phyloP scores from a whole-genome alignment of 23 red algal genomes.

The Agarophyton chilense region DNA sequence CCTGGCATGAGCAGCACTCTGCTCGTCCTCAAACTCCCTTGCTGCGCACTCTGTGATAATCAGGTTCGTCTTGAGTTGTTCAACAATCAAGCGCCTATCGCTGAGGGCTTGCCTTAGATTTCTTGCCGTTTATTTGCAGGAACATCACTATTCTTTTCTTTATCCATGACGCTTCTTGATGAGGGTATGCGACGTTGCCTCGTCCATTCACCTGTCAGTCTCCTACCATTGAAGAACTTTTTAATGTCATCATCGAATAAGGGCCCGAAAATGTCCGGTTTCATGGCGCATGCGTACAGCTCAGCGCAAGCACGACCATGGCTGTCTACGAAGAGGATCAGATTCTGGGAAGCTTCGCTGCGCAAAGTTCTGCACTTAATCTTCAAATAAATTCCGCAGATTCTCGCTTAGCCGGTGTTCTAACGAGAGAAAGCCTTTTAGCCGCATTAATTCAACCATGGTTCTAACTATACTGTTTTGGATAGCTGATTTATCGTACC shows the following conservation, averaged over 20 bases:
- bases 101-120: not conserved
- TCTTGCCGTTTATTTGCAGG: not conserved
- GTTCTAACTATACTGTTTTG: not conserved
- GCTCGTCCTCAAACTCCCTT: not conserved
- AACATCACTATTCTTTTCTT: not conserved
- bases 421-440: constrained; percentile 2
- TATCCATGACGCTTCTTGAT: not conserved
- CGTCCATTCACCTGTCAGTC: constrained; percentile 10
- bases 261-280: constrained; percentile 2
- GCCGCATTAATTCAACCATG: constrained; percentile 14
- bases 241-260: not conserved
- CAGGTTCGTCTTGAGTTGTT: not conserved
- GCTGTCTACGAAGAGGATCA: not conserved
- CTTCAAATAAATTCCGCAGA: not conserved
- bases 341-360: not conserved
- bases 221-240: not conserved
- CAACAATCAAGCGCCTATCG: not conserved
- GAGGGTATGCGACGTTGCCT: constrained; percentile 11
- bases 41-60: not conserved
- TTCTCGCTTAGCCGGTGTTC: constrained; percentile 10
- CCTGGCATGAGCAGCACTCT: constrained; percentile 6
- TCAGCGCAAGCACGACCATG: not conserved
- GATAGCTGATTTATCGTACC: not conserved
- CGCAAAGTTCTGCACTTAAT: not conserved
- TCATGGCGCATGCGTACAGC: not conserved